Percentiles rank a stretch among this genome's conserved stretches.
Evolutionary conservation across 2,329 filamentous ascomycete species (phyloP).

Genomic region (Cordyceps farinosa): DNA sequence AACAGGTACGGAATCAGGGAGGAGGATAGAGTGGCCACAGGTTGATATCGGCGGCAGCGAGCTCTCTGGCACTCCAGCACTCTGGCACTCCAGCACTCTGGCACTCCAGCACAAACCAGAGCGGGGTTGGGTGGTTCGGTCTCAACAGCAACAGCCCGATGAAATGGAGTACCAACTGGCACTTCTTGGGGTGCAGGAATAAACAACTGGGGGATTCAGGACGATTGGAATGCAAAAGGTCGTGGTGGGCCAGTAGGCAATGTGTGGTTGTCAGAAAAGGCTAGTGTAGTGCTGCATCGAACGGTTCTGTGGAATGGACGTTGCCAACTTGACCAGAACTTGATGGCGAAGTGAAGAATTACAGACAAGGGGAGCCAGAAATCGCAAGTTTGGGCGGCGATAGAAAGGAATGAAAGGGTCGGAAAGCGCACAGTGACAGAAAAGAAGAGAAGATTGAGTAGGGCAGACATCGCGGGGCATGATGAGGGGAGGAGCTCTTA

Average conservation of each 20-base stretch:
- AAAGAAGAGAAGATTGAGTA: background rate
- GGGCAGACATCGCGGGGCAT: background rate
- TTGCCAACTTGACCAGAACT: slow-evolving; percentile 1
- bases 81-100: background rate
- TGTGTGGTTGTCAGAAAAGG: background rate
- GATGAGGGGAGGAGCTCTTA: slow-evolving; percentile 10
- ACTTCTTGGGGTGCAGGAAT: background rate
- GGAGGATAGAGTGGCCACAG: background rate
- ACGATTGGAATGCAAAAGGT: slow-evolving; percentile 4
- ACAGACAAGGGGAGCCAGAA: background rate
- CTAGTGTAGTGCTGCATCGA: background rate
- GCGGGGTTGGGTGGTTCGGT: slow-evolving; percentile 11
- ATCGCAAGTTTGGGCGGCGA: background rate
- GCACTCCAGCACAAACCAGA: background rate
- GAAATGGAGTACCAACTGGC: background rate
- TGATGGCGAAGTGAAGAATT: background rate
- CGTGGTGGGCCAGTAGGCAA: background rate
- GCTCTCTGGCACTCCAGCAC: background rate
- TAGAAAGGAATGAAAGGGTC: background rate
- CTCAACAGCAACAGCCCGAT: background rate
- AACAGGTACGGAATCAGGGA: background rate
- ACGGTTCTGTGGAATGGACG: slow-evolving; percentile 10
- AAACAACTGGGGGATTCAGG: slow-evolving; percentile 5
- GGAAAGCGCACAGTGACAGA: background rate
- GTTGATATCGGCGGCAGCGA: background rate